Evolutionary conservation across 495 filamentous ascomycete species (phyloP), one percentile per base, ranked within the genome.

Genomic region (Friedmanniomyces endolithicus): DNA sequence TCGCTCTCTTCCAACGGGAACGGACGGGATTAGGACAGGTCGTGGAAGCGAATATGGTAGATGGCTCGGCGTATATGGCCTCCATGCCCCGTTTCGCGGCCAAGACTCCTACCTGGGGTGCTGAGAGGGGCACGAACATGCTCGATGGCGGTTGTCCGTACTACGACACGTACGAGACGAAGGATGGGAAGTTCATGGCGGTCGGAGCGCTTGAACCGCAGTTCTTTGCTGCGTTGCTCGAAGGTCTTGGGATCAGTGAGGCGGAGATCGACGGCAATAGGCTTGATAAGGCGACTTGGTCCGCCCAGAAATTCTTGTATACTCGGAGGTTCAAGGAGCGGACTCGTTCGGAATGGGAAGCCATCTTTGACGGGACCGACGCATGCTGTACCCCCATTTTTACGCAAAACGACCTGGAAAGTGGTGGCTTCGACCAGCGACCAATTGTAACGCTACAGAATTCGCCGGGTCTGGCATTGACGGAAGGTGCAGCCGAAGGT

Each of bases 1-100:
- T 78, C 47, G 88, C 77, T 57, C 67, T 81, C 64, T 60, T 81
- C 31, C 74, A 62, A 35, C 69, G 74, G 48, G 75, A 70, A 65
- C 75, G 60, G 31, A 82, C 71, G 0, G 88, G 89, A 0, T 72
- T 72, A 14, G 90, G 89, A 0, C 88, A 95, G 69, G 78, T 95
- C 1, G 89, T 97, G 0, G 88, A 95, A 68, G 87, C 84, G 2
- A 95, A 94, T 69, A 97, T 97, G 90, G 90, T 95, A 6, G 90
- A 97, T 68, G 90, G 90, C 0, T 78, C 78, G 20, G 78, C 79
- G 9, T 89, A 88, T 63, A 67, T 97, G 12, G 83, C 83, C 1
- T 83, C 81, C 0, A 89, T 90, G 68, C 80, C 84, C 33, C 71
- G 90, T 50, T 74, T 92, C 25, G 69, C 69, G 41, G 68, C 71